Conservation (phyloP, 163 green algal species). For the Smithsoniella earleae region DNA sequence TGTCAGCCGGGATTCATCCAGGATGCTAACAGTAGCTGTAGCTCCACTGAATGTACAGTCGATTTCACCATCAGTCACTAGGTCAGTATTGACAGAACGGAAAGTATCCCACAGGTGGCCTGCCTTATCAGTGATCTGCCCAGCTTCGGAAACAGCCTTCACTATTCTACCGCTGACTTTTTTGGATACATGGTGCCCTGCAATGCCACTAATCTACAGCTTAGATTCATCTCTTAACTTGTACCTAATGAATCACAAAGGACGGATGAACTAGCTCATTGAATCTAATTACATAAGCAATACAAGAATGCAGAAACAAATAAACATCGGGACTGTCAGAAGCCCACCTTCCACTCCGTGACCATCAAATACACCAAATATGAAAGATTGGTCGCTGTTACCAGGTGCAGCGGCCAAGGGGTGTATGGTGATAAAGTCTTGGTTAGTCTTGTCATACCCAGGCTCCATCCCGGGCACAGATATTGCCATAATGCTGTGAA, state of each 20-base stretch:
- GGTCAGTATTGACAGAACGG: neutral
- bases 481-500: neutral
- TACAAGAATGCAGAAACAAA: no score
- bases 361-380: constrained; percentile 19
- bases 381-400: neutral
- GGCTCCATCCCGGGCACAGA: constrained; percentile 5
- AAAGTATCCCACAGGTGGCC: constrained; percentile 22
- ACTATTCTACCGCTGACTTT: neutral
- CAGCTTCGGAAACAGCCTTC: no score
- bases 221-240: neutral
- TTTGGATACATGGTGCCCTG: constrained; percentile 21
- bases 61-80: neutral
- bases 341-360: constrained; percentile 16
- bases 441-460: constrained; percentile 11
- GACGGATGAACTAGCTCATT: no score
- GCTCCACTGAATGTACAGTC: constrained; percentile 20
- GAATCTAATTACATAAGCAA: no score
- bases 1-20: neutral
- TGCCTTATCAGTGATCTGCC: neutral
- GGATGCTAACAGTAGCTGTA: constrained; percentile 21
- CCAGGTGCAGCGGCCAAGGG: neutral
- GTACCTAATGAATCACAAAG: neutral
- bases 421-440: constrained; percentile 13
- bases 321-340: neutral
- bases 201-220: no score